phyloP scores from a whole-genome alignment of 768 basidiomycete genomes.

The Cubamyces lactineus region DNA sequence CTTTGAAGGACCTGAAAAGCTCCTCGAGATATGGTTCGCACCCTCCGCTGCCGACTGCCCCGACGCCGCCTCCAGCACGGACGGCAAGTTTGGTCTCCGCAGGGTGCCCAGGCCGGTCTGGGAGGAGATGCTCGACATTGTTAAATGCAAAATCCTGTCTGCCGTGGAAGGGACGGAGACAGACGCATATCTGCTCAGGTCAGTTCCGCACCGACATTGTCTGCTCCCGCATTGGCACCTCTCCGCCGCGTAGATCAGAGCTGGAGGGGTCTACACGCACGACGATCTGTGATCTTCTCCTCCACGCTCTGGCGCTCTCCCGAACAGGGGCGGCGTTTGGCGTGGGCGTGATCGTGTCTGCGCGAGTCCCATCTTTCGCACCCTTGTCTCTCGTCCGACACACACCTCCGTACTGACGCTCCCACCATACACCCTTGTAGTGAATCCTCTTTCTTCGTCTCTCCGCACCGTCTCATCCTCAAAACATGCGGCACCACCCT shows the following conservation, averaged over 20 bases:
- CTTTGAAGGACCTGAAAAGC: constrained; percentile 94
- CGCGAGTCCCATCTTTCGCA: background rate
- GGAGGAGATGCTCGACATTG: constrained; percentile 98
- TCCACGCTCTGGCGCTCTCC: background rate
- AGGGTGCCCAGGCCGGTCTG: constrained; percentile 75
- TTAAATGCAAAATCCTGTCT: constrained; percentile 94
- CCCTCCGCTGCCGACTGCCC: constrained; percentile 69
- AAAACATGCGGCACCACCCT: constrained; percentile 99
- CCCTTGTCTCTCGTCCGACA: background rate
- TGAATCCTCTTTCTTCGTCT: constrained; percentile 96
- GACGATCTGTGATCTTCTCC: background rate
- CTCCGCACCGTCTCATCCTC: constrained; percentile 92
- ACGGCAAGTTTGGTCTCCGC: constrained; percentile 71
- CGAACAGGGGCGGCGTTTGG: background rate
- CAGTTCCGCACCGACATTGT: constrained; percentile 30
- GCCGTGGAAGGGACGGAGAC: constrained; percentile 86
- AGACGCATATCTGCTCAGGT: constrained; percentile 98
- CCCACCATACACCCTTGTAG: constrained; percentile 42
- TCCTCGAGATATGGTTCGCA: constrained; percentile 97
- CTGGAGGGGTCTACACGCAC: background rate
- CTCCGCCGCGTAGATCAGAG: background rate
- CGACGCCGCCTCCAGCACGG: constrained; percentile 39
- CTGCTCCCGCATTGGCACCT: constrained; percentile 44
- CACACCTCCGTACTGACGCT: too few species aligned
- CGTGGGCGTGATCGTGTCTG: background rate